Conservation (phyloP, 768 basidiomycete species). For the Suillus sp. region DNA sequence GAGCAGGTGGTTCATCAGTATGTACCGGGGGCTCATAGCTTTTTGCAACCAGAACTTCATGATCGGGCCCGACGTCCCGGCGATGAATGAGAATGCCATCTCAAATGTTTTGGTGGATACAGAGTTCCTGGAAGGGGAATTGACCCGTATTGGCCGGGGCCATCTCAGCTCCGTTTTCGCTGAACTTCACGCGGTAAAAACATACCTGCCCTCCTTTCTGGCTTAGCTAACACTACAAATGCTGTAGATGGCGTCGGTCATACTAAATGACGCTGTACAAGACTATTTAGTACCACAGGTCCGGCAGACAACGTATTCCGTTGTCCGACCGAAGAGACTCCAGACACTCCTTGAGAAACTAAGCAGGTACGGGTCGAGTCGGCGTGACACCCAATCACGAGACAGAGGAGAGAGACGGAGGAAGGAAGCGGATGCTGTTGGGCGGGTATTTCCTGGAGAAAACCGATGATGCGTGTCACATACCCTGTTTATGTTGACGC, state of each 20-base stretch:
- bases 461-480: conserved; percentile 43
- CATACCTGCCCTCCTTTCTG: conserved; percentile 28
- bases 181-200: conserved; percentile 71
- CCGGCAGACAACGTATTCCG: conserved; percentile 65
- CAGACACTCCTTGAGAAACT: conserved; percentile 80
- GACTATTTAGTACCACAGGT: conserved; percentile 75
- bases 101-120: conserved; percentile 85
- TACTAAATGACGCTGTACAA: conserved; percentile 70
- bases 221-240: conserved; percentile 13
- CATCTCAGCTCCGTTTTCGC: conserved; percentile 73
- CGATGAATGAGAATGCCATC: conserved; percentile 89
- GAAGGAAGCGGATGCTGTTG: conserved; percentile 78
- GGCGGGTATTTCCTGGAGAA: conserved; percentile 72
- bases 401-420: conserved; percentile 72
- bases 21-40: not conserved
- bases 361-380: conserved; percentile 62
- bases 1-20: conserved; percentile 24
- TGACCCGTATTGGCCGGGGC: conserved; percentile 70
- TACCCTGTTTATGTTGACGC: not conserved
- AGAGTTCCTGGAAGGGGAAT: conserved; percentile 86
- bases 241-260: conserved; percentile 67
- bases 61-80: conserved; percentile 69
- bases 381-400: conserved; percentile 58
- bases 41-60: conserved; percentile 62
- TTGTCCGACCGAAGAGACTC: conserved; percentile 70